Base-by-base conservation (phyloP, 1,139 yeast species). In the Diutina neorugosa region DNA sequence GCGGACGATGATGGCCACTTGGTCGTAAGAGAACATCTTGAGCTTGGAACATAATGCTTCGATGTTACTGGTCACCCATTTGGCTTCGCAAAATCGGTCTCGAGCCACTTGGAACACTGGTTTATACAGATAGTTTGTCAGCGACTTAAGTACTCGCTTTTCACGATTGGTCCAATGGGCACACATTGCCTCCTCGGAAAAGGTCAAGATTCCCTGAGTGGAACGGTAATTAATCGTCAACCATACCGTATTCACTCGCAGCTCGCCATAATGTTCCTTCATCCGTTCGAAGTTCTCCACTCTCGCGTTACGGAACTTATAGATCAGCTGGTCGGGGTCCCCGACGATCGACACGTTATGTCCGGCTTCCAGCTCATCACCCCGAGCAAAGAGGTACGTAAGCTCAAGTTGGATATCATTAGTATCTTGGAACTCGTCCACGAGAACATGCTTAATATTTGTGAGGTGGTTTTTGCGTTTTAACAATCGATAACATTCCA, bases 371-470 rank as follows among this genome's bases (percentile, higher is more conserved):
- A 6, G 7, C 20, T 40, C 43, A 16, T 27, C 21, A 4, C 48
- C 48, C 9, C 50, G 37, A 0, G 88, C 82, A 58, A 91, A 75
- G 20, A 73, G 69, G 56, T 76, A 77, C 74, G 88, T 77, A 51
- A 93, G 69, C 53, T 80, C 78, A 56, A 89, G 71, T 63, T 93
- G 98, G 21, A 88, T 74, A 31, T 74, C 74, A 60, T 87, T 89
- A 0, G 97, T 90, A 62, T 93, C 98, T 67, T 93, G 98, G 61
- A 88, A 93, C 65, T 93, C 98, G 66, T 93, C 98, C 2, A 93
- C 89, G 21, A 93, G 70, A 0, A 90, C 91, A 60, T 88, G 93
- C 57, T 79, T 71, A 7, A 86, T 69, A 53, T 71, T 69, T 2
- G 70, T 69, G 20, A 85, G 69, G 20, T 82, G 78, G 0, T 74